Conservation (phyloP, 228 moss, liverwort and hornwort genomes). For the Sphagnum magellanicum region DNA sequence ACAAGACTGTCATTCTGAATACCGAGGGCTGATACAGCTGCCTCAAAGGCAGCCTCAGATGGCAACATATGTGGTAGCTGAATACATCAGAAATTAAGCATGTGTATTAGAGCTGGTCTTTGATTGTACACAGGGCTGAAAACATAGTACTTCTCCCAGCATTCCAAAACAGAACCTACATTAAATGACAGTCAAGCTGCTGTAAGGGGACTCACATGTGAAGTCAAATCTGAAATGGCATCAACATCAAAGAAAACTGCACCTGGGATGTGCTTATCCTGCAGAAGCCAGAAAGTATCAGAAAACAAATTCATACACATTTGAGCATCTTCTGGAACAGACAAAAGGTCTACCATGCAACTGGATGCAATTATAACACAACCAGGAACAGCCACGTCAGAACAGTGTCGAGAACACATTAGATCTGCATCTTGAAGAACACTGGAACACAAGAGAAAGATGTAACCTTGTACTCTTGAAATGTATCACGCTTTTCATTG, state of each 20-base stretch:
- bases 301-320: background rate
- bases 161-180: background rate
- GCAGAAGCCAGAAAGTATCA: slow-evolving; percentile 9
- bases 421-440: background rate
- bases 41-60: slow-evolving; percentile 76
- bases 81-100: slow-evolving; percentile 1
- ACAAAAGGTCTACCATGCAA: background rate
- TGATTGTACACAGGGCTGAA: background rate
- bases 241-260: slow-evolving; percentile 82
- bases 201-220: slow-evolving; percentile 50
- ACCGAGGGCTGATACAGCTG: slow-evolving; percentile 80
- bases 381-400: background rate
- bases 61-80: slow-evolving; percentile 98
- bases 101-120: background rate
- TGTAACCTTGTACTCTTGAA: slow-evolving; percentile 71
- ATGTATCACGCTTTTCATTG: slow-evolving; percentile 65
- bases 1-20: slow-evolving; percentile 60
- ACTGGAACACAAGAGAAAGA: background rate
- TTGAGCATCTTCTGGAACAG: background rate
- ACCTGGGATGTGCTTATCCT: slow-evolving; percentile 78
- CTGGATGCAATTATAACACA: background rate
- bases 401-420: background rate
- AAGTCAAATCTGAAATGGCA: slow-evolving; percentile 61
- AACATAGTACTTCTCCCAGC: background rate
- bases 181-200: background rate